These are phyloP conservation scores for Cyclocybe cylindracea DNA, from an alignment of 768 basidiomycete species.

Conservation along the genomic window DNA sequence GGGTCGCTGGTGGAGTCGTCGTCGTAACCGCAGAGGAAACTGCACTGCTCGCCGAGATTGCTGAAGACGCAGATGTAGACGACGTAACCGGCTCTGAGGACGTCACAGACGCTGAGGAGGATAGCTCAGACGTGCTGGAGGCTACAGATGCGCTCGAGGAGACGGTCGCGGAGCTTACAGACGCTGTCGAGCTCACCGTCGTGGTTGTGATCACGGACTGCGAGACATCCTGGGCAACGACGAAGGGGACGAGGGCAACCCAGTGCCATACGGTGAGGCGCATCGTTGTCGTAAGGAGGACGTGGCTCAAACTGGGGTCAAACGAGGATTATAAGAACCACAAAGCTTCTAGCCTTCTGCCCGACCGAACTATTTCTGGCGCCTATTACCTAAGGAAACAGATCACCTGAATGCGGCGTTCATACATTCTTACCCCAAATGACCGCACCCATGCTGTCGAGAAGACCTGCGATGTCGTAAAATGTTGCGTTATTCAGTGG, in stretches of 20 bases:
- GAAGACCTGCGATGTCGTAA: too few relatives aligned
- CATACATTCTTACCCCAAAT: too few relatives aligned
- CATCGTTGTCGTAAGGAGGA: background rate
- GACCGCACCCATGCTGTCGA: too few relatives aligned
- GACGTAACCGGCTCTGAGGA: background rate
- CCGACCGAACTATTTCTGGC: too few relatives aligned
- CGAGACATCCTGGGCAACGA: background rate
- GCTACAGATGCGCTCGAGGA: too few relatives aligned
- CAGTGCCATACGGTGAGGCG: constrained; percentile 8
- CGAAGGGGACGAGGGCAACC: constrained; percentile 5
- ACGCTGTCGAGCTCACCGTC: too few relatives aligned
- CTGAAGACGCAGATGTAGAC: background rate
- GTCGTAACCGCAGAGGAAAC: background rate
- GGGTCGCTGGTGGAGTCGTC: background rate
- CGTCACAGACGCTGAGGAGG: too few relatives aligned
- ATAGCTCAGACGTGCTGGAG: too few relatives aligned
- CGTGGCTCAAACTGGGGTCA: background rate
- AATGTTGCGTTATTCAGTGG: too few relatives aligned
- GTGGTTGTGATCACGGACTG: background rate
- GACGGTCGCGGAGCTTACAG: too few relatives aligned
- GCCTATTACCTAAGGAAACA: too few relatives aligned
- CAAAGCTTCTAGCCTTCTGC: background rate
- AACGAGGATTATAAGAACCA: background rate
- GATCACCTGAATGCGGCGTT: too few relatives aligned
- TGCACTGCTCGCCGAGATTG: background rate